Evolutionary conservation across 1,284 basidiomycete species (phyloP), one percentile per base, ranked within the genome.

Genomic region (Ceratobasidium sp.): DNA sequence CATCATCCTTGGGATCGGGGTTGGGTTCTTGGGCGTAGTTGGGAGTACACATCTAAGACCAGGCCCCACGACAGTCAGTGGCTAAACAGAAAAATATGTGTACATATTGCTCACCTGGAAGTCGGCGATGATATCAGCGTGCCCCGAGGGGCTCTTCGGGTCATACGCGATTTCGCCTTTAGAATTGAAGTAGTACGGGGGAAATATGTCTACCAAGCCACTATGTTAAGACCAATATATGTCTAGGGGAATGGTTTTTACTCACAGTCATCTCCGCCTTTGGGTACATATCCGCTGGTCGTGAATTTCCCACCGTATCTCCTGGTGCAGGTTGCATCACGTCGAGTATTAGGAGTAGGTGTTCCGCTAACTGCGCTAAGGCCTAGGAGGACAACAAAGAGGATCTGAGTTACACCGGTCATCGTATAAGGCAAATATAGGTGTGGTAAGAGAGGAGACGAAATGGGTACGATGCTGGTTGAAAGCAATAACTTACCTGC

Each of bases 271-370:
- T 48, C 12, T 48, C 46, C 46, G 46, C 59, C 59, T 17, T 62
- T 62, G 15, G 59, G 59, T n/a, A 62, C 59, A 62, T 17, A 62
- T 9, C 59, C 59, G n/a, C 59, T 62, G 12, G 59, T 62, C 17
- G 59, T 40, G 40, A 62, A 62, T 9, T 4, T 33, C 15, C 59
- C 59, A 17, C 59, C 59, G 20, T 62, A 62, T 62, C 59, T 62
- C 38, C 38, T 40, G 5, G 38, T 62, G 38, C 59, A 62, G 3
- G 59, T 17, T 13, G 59, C 33, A 26, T 59, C 38, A 33, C 33
- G 33, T 33, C 33, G 33, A 33, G 33, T 33, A 33, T 33, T 33
- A 33, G 33, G 33, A 33, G 33, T 33, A 13, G 57, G 26, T 28
- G 57, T 20, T 13, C 26, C 57, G 33, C 15, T n/a, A 7, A 62